Evolutionary conservation across 805 yeast genomes (phyloP), one percentile per base, ranked within the genome.

Genomic region (Peterozyma xylosa): DNA sequence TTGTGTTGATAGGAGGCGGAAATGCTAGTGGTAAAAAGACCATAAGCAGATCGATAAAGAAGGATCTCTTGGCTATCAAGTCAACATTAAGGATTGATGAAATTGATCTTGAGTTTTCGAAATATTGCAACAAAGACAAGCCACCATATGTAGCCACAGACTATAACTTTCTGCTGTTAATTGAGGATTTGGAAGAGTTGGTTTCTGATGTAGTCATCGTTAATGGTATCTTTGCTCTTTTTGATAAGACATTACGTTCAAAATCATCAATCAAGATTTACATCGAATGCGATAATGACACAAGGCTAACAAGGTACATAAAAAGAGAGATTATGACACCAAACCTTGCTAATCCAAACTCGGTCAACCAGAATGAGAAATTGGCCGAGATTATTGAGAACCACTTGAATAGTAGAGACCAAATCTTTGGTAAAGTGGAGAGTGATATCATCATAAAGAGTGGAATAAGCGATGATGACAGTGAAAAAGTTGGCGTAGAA

Each of bases 271-370:
- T 89, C 50, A 82, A 78, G 55, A 77, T 90, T 2, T 90, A 82
- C 53, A 70, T 90, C 13, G 93, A 86, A 51, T 75, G 88, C 48
- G 97, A 90, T 60, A 79, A 91, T 1, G 98, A 90, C 59, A 78
- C 84, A 5, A 65, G 96, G 43, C 65, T 90, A 35, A 80, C 87
- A n/a, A 74, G 95, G 50, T 78, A 93, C 84, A 82, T 86, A 39
- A 65, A 69, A 43, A 50, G 64, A 39, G 66, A 60, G 30, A 50
- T 62, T 13, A 29, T 51, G 14, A 32, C 34, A 18, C 49, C 50
- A 9, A 36, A 42, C 9, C 33, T 21, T 30, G 13, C 18, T 1
- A 30, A 48, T 13, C 38, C 45, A 14, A 37, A 33, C 11, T 21
- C 40, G 3, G 29, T 39, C 6, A 30, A 14, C 9, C 32, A 34